These are phyloP conservation scores for Sugiyamaella japonica DNA, from an alignment of 1,139 yeast species.

Conservation along the genomic window DNA sequence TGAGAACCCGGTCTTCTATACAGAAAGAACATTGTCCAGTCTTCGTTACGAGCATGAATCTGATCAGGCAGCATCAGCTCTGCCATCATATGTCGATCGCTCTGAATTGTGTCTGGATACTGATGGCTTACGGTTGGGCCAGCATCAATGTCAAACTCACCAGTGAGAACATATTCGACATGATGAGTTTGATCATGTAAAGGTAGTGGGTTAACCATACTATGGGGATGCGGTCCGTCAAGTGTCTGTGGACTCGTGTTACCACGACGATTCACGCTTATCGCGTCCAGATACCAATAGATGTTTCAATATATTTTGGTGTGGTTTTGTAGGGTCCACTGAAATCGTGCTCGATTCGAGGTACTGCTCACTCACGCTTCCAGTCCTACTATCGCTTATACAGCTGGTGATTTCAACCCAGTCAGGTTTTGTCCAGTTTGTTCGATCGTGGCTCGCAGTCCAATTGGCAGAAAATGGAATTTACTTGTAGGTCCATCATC, in stretches of 20 bases:
- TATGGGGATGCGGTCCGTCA: too few species aligned
- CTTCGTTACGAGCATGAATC: constrained; percentile 59
- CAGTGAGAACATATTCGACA: constrained; percentile 42
- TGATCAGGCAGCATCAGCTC: constrained; percentile 69
- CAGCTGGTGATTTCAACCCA: too few species aligned
- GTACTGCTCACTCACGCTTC: too few species aligned
- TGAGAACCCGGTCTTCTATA: constrained; percentile 41
- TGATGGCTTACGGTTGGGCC: constrained; percentile 59
- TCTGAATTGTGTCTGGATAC: constrained; percentile 53
- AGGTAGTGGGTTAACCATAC: background rate
- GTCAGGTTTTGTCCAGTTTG: background rate
- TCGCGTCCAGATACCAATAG: too few species aligned
- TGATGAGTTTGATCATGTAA: constrained; percentile 22
- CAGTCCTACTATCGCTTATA: too few species aligned
- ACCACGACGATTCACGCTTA: too few species aligned
- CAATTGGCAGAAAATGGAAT: background rate
- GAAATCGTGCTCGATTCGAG: too few species aligned
- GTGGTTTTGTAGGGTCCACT: too few species aligned
- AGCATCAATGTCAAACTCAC: constrained; percentile 64
- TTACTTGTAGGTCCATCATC: background rate
- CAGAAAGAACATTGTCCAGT: constrained; percentile 58
- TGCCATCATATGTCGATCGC: constrained; percentile 46
- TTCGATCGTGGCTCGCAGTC: background rate
- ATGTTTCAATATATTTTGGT: too few species aligned
- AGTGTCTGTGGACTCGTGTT: too few species aligned